These are phyloP conservation scores for Lodderomyces jiufengensis DNA, from an alignment of 1,139 yeast species.

Conservation along the genomic window DNA sequence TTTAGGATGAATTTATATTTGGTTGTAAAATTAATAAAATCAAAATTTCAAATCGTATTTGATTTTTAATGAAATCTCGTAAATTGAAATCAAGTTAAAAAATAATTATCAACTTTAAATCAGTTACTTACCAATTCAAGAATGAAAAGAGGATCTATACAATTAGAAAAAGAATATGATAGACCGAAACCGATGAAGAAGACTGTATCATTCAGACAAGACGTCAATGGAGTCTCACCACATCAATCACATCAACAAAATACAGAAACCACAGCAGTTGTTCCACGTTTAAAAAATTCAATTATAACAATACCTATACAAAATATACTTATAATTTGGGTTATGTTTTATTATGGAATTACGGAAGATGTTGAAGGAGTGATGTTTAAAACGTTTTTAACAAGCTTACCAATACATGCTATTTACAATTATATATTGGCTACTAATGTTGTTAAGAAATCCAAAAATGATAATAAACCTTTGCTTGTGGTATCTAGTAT, in stretches of 20 bases:
- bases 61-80: too few species aligned
- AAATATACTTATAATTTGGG: constrained; percentile 34
- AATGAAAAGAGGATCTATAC: not conserved
- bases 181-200: constrained; percentile 7
- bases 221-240: not conserved
- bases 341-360: constrained; percentile 38
- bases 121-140: too few species aligned
- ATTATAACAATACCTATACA: constrained; percentile 47
- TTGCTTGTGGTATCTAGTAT: constrained; percentile 35
- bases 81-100: not conserved
- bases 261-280: constrained; percentile 1
- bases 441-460: constrained; percentile 18
- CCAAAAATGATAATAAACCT: constrained; percentile 23
- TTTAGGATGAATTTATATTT: too few species aligned
- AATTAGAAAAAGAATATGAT: constrained; percentile 1
- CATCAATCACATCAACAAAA: constrained; percentile 1
- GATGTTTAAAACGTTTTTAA: constrained; percentile 26
- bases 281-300: constrained; percentile 23
- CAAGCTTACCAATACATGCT: constrained; percentile 24
- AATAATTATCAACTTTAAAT: too few species aligned
- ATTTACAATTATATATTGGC: constrained; percentile 26
- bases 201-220: constrained; percentile 10
- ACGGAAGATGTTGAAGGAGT: constrained; percentile 25
- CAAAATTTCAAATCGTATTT: too few species aligned
- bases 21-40: too few species aligned